Evolutionary conservation across 768 basidiomycete genomes (phyloP), one percentile per base, ranked within the genome.

Genomic region (Boletus speciosus): DNA sequence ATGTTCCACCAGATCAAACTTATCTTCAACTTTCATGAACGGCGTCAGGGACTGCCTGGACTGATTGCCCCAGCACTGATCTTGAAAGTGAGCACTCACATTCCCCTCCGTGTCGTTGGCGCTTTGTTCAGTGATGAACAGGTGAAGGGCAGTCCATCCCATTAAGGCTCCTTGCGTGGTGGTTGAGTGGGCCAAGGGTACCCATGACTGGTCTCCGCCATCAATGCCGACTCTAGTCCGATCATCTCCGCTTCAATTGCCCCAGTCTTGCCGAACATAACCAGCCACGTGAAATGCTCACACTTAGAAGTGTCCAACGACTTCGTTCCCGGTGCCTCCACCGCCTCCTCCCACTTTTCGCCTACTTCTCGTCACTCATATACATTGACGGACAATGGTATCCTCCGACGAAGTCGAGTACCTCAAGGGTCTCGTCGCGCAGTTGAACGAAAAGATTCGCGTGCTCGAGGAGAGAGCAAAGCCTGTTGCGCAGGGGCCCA

Each of bases 381-480:
- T 23, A 31, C 42, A 29, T 15, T 35, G 12, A 47, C 49, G 16
- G 60, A 67, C 61, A 52, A 89, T 89, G 87, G 77, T 83, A 61
- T 77, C 78, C 14, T 75, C 80, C 47, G 84, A 86, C 57, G 93
- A 98, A 76, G 81, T 99, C 64, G 91, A 90, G 65, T 93, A 98
- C 73, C 87, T 99, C 77, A 99, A 99, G 76, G 74, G 79, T 39
- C 88, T 99, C 65, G 93, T 97, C 59, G 67, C 78, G 14, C 93
- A 98, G 77, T 82, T 99, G 54, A 89, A 91, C 64, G 85, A 85
- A 52, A 98, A 98, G 79, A 98, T 99, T 67, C 63, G 76, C 52
- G 66, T 77, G 36, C 79, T 98, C 56, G 96, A 98, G 79, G 70
- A 74, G 15, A 84, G 82, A 69, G 76, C 81, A 47, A 88, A 86